These are phyloP conservation scores for Penicillium alfredii DNA, from an alignment of 495 filamentous ascomycete species.

Conservation along the genomic window DNA sequence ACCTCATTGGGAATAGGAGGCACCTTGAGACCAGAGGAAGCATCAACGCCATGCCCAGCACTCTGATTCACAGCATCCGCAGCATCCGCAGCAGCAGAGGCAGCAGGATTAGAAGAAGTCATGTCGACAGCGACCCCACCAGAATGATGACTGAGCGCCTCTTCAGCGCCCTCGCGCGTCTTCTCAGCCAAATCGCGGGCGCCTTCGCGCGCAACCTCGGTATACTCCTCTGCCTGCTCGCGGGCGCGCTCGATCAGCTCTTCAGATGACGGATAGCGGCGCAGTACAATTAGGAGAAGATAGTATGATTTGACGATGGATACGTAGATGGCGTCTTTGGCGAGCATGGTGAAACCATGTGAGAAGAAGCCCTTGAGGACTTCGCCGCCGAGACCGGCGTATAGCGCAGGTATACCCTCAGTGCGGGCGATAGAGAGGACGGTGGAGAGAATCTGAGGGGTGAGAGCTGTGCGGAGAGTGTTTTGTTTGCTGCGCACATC, in stretches of 20 bases:
- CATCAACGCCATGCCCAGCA: constrained; percentile 16
- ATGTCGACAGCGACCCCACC: constrained; percentile 31
- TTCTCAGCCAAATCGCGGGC: constrained; percentile 35
- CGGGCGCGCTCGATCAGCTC: constrained; percentile 38
- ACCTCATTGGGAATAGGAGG: constrained; percentile 21
- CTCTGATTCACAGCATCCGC: neutral
- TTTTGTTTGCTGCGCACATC: too few species aligned
- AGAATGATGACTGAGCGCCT: constrained; percentile 20
- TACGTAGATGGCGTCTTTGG: constrained; percentile 77
- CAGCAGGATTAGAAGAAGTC: constrained; percentile 20
- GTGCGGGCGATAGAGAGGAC: constrained; percentile 56
- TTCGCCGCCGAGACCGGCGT: constrained; percentile 72
- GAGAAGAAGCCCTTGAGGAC: constrained; percentile 79
- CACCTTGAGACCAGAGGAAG: constrained; percentile 18
- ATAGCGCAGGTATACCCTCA: constrained; percentile 66
- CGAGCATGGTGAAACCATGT: constrained; percentile 84
- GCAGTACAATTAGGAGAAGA: constrained; percentile 30
- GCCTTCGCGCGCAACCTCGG: constrained; percentile 38
- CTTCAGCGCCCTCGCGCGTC: constrained; percentile 24
- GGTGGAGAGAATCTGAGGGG: constrained; percentile 54
- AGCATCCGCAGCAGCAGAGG: constrained; percentile 8
- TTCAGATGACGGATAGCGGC: constrained; percentile 41
- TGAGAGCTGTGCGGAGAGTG: constrained; percentile 12
- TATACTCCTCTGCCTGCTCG: constrained; percentile 41
- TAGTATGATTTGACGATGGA: constrained; percentile 66